phyloP scores from a whole-genome alignment of 345 rosid genomes.

The Rhodamnia argentea region DNA sequence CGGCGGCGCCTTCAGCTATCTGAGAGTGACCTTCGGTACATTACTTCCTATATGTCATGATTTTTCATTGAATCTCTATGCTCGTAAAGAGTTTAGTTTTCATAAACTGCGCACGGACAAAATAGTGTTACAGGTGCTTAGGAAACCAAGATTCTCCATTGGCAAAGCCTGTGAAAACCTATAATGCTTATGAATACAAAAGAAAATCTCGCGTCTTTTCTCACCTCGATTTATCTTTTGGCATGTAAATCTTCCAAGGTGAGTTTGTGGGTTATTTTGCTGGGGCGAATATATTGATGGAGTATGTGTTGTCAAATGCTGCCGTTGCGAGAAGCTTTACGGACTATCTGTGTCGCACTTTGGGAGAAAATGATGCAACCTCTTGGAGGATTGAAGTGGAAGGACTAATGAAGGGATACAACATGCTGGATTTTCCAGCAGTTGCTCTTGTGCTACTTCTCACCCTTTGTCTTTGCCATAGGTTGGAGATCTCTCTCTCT shows the following conservation, averaged over 20 bases:
- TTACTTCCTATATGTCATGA: neutral
- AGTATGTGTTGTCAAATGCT: constrained; percentile 90
- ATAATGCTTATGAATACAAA: neutral
- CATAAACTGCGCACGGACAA: neutral
- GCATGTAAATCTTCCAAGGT: constrained; percentile 26
- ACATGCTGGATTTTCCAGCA: constrained; percentile 75
- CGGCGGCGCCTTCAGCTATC: constrained; percentile 93
- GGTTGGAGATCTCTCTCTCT: constrained; percentile 19
- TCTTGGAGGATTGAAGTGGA: constrained; percentile 67
- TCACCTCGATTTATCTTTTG: neutral
- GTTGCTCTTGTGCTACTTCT: constrained; percentile 80
- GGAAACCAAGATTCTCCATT: neutral
- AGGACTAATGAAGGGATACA: constrained; percentile 51
- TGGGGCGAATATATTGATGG: constrained; percentile 82
- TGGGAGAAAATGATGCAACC: constrained; percentile 43
- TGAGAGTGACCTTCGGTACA: constrained; percentile 88
- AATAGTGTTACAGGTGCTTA: neutral
- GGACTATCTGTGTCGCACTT: constrained; percentile 56
- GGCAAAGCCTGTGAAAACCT: neutral
- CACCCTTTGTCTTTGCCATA: constrained; percentile 74
- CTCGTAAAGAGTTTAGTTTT: neutral
- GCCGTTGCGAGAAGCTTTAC: constrained; percentile 89
- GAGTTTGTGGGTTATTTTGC: constrained; percentile 87
- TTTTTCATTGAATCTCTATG: neutral
- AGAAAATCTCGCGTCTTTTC: neutral